A percentile compares a stretch with the other conserved stretches of the same genome.
Evolutionary conservation across 2,329 filamentous ascomycete species (phyloP).

Genomic region (Exserohilum rostratum): DNA sequence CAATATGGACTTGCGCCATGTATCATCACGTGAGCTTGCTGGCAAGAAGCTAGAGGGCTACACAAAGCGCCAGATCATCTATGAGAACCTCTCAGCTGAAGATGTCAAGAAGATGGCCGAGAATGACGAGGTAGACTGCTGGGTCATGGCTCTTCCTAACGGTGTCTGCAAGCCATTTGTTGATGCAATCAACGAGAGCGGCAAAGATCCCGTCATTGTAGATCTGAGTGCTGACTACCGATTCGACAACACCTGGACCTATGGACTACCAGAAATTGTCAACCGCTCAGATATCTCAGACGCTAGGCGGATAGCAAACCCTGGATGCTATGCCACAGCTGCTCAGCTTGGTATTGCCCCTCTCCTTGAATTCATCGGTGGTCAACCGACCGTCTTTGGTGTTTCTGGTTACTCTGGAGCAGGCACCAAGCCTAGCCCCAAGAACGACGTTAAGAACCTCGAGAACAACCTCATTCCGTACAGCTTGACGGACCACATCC

Average conservation of each 20-base stretch:
- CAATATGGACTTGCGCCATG: slow-evolving; percentile 85
- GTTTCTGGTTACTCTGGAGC: slow-evolving; percentile 94
- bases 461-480: slow-evolving; percentile 90
- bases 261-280: slow-evolving; percentile 86
- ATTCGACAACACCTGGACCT: slow-evolving; percentile 85
- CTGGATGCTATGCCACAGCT: slow-evolving; percentile 93
- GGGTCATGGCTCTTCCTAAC: slow-evolving; percentile 97
- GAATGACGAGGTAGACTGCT: slow-evolving; percentile 86
- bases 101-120: slow-evolving; percentile 86
- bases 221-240: slow-evolving; percentile 97
- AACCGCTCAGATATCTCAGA: slow-evolving; percentile 76
- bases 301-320: slow-evolving; percentile 85
- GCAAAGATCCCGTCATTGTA: slow-evolving; percentile 76
- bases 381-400: slow-evolving; percentile 83
- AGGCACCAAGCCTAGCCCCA: slow-evolving; percentile 89
- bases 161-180: slow-evolving; percentile 93
- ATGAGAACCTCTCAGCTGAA: slow-evolving; percentile 87
- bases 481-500: slow-evolving; percentile 89
- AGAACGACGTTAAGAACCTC: slow-evolving; percentile 86
- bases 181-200: slow-evolving; percentile 79
- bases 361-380: slow-evolving; percentile 76
- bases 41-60: slow-evolving; percentile 90
- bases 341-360: slow-evolving; percentile 89
- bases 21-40: slow-evolving; percentile 89
- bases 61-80: slow-evolving; percentile 86